Evolutionary conservation across 2,329 filamentous ascomycete genomes (phyloP), one percentile per base, ranked within the genome.

Genomic region (Apiospora sp.): DNA sequence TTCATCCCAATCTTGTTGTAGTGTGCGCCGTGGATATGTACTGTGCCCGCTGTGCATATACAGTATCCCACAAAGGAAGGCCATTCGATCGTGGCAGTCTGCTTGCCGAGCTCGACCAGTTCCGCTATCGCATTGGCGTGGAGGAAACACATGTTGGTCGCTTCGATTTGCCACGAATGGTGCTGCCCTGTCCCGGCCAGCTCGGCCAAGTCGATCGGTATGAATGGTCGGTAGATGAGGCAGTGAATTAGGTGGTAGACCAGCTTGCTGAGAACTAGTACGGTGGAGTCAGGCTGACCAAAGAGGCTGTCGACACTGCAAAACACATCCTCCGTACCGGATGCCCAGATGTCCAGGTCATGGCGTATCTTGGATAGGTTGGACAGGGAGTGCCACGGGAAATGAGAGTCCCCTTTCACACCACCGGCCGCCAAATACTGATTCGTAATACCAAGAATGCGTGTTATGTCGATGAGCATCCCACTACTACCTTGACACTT

Each of bases 141-240:
- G 24, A 95, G 84, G 80, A 91, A 96, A 81, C 94, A 97, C 79
- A 96, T 88, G 78, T 96, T 96, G 0, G 94, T 97, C 0, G 94
- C 94, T 80, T 97, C 94, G 68, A 97, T 96, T 80, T 97, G 94
- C 94, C 94, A 97, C 41, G 93, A 95, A 80, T 97, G 94, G 76
- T 97, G 93, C 78, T 97, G 94, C 1, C 93, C 93, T 0, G 90
- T 92, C 19, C 93, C 93, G 16, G 93, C 90, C 8, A 97, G 88
- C 80, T 97, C 94, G 34, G 92, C 90, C 4, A 97, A 86, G 80
- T 97, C 93, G 74, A 97, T 93, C 0, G 94, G 94, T 7, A 97
- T 86, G 81, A 97, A 97, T 0, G 94, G 94, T 22, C 94, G 90
- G 79, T 97, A 97, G 61, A 97, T 92, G 69, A 97, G 86, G 78